Percentiles rank a stretch among this genome's conserved stretches.
phyloP scores from a whole-genome alignment of 345 rosid species.

The Melastoma malabathricum region DNA sequence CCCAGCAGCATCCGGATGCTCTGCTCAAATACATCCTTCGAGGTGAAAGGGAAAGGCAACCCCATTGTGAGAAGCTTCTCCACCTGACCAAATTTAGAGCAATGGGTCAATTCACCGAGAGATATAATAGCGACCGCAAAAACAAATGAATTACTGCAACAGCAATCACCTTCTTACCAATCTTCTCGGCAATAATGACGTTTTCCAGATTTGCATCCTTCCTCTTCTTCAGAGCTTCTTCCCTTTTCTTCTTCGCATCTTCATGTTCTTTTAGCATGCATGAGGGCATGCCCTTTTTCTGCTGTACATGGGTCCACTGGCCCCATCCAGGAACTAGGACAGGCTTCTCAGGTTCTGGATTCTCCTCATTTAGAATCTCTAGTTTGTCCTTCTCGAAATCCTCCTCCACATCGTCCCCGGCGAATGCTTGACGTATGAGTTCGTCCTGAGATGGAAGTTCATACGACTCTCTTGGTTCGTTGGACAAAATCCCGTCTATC shows the following conservation, averaged over 20 bases:
- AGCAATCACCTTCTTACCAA: constrained; percentile 62
- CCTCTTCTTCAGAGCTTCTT: constrained; percentile 60
- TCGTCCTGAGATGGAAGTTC: constrained; percentile 86
- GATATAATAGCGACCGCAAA: no score
- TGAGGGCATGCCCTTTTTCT: constrained; percentile 65
- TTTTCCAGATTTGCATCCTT: constrained; percentile 72
- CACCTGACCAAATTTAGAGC: constrained; percentile 33
- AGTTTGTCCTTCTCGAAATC: constrained; percentile 67
- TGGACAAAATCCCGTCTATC: constrained; percentile 68
- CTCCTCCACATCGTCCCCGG: constrained; percentile 79
- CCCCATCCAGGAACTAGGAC: constrained; percentile 85
- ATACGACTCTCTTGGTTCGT: constrained; percentile 31
- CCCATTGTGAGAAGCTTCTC: constrained; percentile 62
- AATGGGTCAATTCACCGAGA: background rate
- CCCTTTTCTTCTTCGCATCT: constrained; percentile 50
- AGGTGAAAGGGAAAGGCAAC: constrained; percentile 74
- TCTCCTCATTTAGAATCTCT: constrained; percentile 55
- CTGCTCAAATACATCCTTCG: constrained; percentile 64
- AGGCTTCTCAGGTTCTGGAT: constrained; percentile 77
- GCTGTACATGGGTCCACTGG: constrained; percentile 67
- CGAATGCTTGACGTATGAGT: constrained; percentile 73
- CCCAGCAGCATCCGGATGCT: constrained; percentile 91
- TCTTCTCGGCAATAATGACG: constrained; percentile 71
- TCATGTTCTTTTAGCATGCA: constrained; percentile 77
- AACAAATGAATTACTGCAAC: no score